These are phyloP conservation scores for Nannochloropsis salina DNA, from an alignment of 108 stramenopile genomes.

Conservation along the genomic window DNA sequence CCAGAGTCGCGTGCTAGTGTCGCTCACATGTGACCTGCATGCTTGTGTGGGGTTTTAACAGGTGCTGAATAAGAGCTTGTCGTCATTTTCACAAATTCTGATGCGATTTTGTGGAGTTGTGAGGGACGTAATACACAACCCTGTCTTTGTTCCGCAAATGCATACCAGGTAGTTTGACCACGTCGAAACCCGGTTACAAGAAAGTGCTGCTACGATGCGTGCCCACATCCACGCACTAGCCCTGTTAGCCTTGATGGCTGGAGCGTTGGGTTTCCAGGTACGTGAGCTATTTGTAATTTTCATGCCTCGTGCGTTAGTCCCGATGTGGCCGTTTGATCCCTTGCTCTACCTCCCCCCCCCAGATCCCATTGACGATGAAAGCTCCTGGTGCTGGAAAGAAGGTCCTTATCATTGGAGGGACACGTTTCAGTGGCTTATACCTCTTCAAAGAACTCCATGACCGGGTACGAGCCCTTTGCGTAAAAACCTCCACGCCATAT, in stretches of 20 bases:
- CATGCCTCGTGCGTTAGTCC: too few relatives aligned
- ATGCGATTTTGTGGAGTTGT: too few relatives aligned
- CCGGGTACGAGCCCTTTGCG: constrained; percentile 24
- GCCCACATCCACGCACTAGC: neutral
- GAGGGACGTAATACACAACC: too few relatives aligned
- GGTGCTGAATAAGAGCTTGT: too few relatives aligned
- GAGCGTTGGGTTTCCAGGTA: neutral
- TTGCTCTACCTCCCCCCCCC: neutral
- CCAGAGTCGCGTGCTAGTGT: too few relatives aligned
- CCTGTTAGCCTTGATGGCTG: neutral
- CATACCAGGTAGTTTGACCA: neutral
- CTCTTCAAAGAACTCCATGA: constrained; percentile 46
- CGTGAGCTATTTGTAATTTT: neutral
- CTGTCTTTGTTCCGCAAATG: too few relatives aligned
- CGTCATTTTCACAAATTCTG: too few relatives aligned
- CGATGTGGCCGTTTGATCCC: too few relatives aligned
- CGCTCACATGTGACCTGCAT: too few relatives aligned
- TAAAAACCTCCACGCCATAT: too few relatives aligned
- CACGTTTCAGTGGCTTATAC: constrained; percentile 49
- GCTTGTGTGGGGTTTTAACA: too few relatives aligned
- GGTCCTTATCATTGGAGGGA: constrained; percentile 50
- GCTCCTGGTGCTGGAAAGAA: constrained; percentile 28
- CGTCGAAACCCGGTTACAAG: neutral
- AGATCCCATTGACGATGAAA: neutral
- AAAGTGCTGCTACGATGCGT: neutral